These are phyloP conservation scores for Blastobotrys peoriensis DNA, from an alignment of 805 yeast genomes.

Conservation along the genomic window DNA sequence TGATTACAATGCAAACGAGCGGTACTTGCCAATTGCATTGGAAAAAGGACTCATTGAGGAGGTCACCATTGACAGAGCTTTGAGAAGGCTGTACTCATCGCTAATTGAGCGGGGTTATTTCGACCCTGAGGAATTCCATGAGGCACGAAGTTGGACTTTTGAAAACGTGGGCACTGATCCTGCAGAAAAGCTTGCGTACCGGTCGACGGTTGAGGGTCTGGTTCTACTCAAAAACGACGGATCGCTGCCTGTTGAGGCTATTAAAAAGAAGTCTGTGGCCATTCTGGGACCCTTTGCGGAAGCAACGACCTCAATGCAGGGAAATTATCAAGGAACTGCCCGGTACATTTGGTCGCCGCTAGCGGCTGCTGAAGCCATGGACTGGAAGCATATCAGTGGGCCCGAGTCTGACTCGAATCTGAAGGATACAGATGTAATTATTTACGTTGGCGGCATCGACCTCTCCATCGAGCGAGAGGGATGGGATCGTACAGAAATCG, in stretches of 20 bases:
- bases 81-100: conserved; percentile 9
- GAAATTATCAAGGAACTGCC: conserved; percentile 10
- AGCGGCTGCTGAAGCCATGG: conserved; percentile 7
- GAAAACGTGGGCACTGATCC: conserved; percentile 6
- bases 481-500: conserved; percentile 5
- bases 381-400: no score
- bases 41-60: conserved; percentile 4
- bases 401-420: no score
- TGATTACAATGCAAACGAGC: background rate
- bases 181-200: conserved; percentile 9
- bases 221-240: conserved; percentile 10
- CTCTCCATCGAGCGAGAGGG: conserved; percentile 10
- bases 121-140: conserved; percentile 3
- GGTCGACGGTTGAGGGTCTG: conserved; percentile 11
- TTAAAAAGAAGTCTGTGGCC: conserved; percentile 6
- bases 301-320: conserved; percentile 9
- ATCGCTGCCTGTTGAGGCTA: conserved; percentile 4
- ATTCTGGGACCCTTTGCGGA: conserved; percentile 12
- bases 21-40: no score
- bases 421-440: conserved; percentile 7
- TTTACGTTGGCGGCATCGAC: conserved; percentile 14
- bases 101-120: conserved; percentile 12
- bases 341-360: conserved; percentile 9
- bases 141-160: conserved; percentile 5
- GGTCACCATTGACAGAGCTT: conserved; percentile 6